Conservation (phyloP, 331 rosid species). For the Stylosanthes scabra region DNA sequence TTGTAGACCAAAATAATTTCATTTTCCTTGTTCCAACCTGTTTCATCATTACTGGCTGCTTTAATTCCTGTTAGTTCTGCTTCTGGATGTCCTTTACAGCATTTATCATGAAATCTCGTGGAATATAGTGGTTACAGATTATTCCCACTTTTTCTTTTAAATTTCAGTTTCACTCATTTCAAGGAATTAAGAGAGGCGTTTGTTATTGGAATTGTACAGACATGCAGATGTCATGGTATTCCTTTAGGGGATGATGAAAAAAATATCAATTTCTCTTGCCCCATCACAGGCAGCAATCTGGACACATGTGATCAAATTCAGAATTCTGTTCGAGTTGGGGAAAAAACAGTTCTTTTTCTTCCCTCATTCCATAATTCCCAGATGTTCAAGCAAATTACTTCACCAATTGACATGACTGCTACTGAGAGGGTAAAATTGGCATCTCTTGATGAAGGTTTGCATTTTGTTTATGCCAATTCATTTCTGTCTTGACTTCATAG, state of each 20-base stretch:
- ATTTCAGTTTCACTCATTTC: slow-evolving; percentile 30
- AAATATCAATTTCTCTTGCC: slow-evolving; percentile 48
- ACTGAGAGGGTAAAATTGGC: slow-evolving; percentile 69
- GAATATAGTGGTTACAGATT: slow-evolving; percentile 5
- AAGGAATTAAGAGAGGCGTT: slow-evolving; percentile 31
- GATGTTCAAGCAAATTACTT: slow-evolving; percentile 53
- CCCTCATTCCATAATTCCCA: slow-evolving; percentile 59
- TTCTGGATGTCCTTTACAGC: slow-evolving; percentile 7
- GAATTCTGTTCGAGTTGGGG: slow-evolving; percentile 70
- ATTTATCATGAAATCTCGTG: slow-evolving; percentile 9
- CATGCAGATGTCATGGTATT: slow-evolving; percentile 83
- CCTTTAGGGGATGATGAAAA: slow-evolving; percentile 53
- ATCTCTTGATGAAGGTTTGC: slow-evolving; percentile 70
- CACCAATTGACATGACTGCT: slow-evolving; percentile 58
- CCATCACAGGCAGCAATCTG: slow-evolving; percentile 66
- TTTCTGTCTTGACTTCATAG: slow-evolving; percentile 27
- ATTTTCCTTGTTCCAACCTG: slow-evolving; percentile 6
- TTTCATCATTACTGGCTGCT: not conserved
- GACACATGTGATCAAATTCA: slow-evolving; percentile 53
- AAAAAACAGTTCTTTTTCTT: slow-evolving; percentile 60
- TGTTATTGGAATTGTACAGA: slow-evolving; percentile 48
- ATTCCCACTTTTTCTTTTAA: not conserved
- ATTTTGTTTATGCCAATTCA: slow-evolving; percentile 44
- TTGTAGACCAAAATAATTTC: slow-evolving; percentile 19
- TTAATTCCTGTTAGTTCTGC: slow-evolving; percentile 11